Conservation (phyloP, 2,329 filamentous ascomycete genomes). For the Nakataea oryzae region DNA sequence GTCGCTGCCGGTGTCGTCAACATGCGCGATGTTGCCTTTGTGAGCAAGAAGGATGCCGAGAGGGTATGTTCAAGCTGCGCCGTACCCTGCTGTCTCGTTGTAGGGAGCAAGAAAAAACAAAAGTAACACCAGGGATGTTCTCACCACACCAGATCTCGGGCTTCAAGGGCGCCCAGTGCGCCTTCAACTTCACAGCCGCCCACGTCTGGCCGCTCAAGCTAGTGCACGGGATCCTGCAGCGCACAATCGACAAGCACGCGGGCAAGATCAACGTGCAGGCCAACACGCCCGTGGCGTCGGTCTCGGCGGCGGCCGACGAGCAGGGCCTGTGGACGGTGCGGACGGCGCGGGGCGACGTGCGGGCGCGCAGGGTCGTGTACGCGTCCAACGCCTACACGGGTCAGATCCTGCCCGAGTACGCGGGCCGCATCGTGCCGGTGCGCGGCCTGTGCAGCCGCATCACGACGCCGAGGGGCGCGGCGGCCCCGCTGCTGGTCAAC, state of each 20-base stretch:
- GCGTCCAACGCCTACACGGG: slow-evolving; percentile 20
- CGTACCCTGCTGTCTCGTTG: not conserved
- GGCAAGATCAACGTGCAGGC: slow-evolving; percentile 10
- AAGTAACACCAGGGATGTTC: slow-evolving; percentile 17
- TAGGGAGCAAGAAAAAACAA: slow-evolving; percentile 3
- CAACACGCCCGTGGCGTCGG: slow-evolving; percentile 17
- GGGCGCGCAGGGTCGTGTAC: slow-evolving; percentile 12
- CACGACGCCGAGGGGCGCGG: not conserved
- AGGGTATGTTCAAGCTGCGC: not conserved
- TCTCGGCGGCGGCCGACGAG: not conserved
- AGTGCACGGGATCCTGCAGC: slow-evolving; percentile 8
- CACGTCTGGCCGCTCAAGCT: slow-evolving; percentile 23
- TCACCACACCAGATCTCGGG: slow-evolving; percentile 15
- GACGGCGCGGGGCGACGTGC: slow-evolving; percentile 12
- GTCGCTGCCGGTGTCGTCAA: slow-evolving; percentile 15
- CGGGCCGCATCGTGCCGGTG: slow-evolving; percentile 6
- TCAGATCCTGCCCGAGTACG: slow-evolving; percentile 11
- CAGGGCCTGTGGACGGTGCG: slow-evolving; percentile 6
- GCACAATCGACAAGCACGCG: not conserved
- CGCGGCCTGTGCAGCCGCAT: slow-evolving; percentile 9
- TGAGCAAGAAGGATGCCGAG: slow-evolving; percentile 6
- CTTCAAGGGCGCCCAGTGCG: slow-evolving; percentile 23
- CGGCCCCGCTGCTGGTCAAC: slow-evolving; percentile 1
- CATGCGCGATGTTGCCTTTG: slow-evolving; percentile 17
- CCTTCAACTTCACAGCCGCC: slow-evolving; percentile 18